phyloP scores from a whole-genome alignment of 192 early-diverging fungal species.

The Coemansia sp. region DNA sequence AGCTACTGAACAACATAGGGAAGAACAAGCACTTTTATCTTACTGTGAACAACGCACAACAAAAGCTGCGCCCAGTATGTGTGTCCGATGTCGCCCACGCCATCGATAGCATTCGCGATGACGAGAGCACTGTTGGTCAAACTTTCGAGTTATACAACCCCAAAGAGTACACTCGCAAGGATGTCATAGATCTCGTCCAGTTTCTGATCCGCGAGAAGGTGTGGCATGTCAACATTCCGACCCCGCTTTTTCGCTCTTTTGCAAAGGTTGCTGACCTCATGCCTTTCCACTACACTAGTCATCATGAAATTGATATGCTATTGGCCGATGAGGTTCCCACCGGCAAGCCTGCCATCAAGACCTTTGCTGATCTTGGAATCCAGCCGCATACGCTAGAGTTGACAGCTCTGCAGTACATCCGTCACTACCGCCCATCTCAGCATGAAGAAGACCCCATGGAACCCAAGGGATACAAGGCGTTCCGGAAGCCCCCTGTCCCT shows the following conservation, averaged over 20 bases:
- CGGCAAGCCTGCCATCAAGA: constrained; percentile 62
- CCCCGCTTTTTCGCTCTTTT: constrained; percentile 64
- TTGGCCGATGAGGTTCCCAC: constrained; percentile 69
- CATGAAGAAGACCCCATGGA: constrained; percentile 54
- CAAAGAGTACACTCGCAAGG: constrained; percentile 69
- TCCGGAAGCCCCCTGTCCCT: constrained; percentile 42
- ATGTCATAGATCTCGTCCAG: constrained; percentile 71
- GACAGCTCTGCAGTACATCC: constrained; percentile 76
- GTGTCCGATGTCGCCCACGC: constrained; percentile 85
- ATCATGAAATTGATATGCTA: constrained; percentile 86
- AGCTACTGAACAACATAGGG: constrained; percentile 88
- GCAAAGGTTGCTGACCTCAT: constrained; percentile 64
- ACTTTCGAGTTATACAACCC: constrained; percentile 86
- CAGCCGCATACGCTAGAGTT: constrained; percentile 78
- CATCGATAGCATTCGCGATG: constrained; percentile 70
- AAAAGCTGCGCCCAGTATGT: constrained; percentile 55
- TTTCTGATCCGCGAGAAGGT: constrained; percentile 62
- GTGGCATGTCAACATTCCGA: constrained; percentile 71
- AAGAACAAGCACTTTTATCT: constrained; percentile 47
- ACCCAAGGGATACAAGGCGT: constrained; percentile 52
- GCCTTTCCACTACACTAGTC: constrained; percentile 74
- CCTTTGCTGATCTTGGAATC: constrained; percentile 85
- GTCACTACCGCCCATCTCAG: constrained; percentile 75
- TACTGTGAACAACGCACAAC: constrained; percentile 40
- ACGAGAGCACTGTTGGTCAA: constrained; percentile 75